phyloP scores from a whole-genome alignment of 2,329 filamentous ascomycete species.

The Colletotrichum abscissum region DNA sequence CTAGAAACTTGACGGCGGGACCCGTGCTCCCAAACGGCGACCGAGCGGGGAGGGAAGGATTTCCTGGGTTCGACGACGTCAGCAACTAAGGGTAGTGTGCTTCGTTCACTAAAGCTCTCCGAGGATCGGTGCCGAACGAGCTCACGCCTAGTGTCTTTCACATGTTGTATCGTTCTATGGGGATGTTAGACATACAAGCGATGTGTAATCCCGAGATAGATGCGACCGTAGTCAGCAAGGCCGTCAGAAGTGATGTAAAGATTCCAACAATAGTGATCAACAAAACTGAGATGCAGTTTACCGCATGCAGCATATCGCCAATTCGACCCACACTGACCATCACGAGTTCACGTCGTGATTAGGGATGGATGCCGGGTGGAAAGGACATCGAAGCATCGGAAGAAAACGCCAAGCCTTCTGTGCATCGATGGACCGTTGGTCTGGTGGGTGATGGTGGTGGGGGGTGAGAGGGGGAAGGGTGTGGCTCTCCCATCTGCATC shows the following conservation, averaged over 20 bases:
- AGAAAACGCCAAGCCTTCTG: constrained; percentile 21
- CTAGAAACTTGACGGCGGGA: neutral
- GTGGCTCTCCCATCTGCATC: neutral
- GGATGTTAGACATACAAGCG: neutral
- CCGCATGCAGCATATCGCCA: neutral
- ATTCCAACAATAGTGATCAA: neutral
- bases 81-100: neutral
- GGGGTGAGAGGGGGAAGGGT: neutral
- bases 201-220: neutral
- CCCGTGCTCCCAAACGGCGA: neutral
- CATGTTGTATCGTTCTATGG: neutral
- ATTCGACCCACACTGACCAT: neutral
- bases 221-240: neutral
- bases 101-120: neutral
- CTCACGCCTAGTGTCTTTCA: neutral
- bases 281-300: neutral
- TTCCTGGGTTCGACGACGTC: neutral
- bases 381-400: constrained; percentile 1
- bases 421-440: constrained; percentile 2
- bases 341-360: neutral
- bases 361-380: neutral
- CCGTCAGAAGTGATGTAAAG: neutral
- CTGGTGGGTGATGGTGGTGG: neutral
- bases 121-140: neutral
- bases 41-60: neutral